These are phyloP conservation scores for Mycena vulgaris DNA, from an alignment of 768 basidiomycete species.

Conservation along the genomic window DNA sequence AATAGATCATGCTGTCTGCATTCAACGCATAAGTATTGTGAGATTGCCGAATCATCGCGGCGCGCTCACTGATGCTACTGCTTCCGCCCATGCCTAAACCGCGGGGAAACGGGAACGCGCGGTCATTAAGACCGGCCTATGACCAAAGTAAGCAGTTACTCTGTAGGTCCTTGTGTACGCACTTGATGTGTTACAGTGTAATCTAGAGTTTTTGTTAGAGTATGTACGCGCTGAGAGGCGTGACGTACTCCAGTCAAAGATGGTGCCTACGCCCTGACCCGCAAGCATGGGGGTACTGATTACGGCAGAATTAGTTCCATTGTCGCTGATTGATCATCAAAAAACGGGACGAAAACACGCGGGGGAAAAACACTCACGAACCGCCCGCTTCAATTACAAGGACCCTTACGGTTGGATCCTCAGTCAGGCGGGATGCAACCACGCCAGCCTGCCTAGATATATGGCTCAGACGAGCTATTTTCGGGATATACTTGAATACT, in stretches of 20 bases:
- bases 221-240: too few species aligned
- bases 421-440: too few species aligned
- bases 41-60: background rate
- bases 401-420: too few species aligned
- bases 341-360: background rate
- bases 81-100: slow-evolving; percentile 50
- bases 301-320: background rate
- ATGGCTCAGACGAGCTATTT: too few species aligned
- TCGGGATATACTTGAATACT: too few species aligned
- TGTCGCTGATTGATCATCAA: slow-evolving; percentile 18
- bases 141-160: too few species aligned
- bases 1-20: slow-evolving; percentile 44
- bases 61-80: slow-evolving; percentile 46
- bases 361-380: too few species aligned
- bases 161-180: background rate
- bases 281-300: slow-evolving; percentile 25
- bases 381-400: too few species aligned
- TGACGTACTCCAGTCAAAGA: slow-evolving; percentile 42
- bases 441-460: too few species aligned
- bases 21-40: background rate
- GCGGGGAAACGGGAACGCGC: slow-evolving; percentile 44
- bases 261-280: slow-evolving; percentile 12
- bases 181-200: slow-evolving; percentile 40
- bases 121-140: slow-evolving; percentile 44
- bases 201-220: slow-evolving; percentile 22